Evolutionary conservation across 805 yeast genomes (phyloP), one percentile per base, ranked within the genome.

Genomic region (Yamadazyma insecticola): DNA sequence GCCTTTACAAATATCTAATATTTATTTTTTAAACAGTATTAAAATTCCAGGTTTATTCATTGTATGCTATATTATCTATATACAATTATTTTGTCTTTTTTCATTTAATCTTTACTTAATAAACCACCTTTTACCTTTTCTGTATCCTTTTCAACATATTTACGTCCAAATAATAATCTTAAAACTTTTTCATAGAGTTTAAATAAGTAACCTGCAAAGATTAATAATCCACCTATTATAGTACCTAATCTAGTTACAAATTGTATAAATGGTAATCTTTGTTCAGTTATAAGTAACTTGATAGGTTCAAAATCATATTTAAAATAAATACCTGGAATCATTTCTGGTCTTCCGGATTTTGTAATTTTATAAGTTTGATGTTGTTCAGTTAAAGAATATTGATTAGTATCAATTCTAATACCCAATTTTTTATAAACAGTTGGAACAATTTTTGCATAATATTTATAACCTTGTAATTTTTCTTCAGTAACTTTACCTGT

Each of bases 271-370:
- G 90, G 70, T 24, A 90, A 65, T 40, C 97, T 70, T 32, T 60
- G 67, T 48, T 90, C 97, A 16, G 67, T 67, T 13, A 88, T 69
- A 3, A 74, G 57, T 44, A 92, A 68, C 27, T 78, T 72, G 25
- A 92, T 74, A 4, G 97, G 90, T 48, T 92, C 97, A 52, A 92
- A 87, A 43, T 87, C 87, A 54, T 89, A 90, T 34, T 72, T 75
- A 62, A 92, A 75, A 48, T 73, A 83, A 16, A 90, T 78, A 0
- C 96, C 97, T 4, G 97, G 94, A 4, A 72, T 52, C 1, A 50
- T 50, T n/a, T 24, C 29, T 3, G 61, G 60, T 2, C 22, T 17
- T 4, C 51, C 55, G 20, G 37, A 23, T 8, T 30, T 26, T 17
- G 30, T 40, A 4, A 39, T 24, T 5, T 32, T 30, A 16, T 39